Conservation (phyloP, 768 basidiomycete species). For the Tulasnella sp. region DNA sequence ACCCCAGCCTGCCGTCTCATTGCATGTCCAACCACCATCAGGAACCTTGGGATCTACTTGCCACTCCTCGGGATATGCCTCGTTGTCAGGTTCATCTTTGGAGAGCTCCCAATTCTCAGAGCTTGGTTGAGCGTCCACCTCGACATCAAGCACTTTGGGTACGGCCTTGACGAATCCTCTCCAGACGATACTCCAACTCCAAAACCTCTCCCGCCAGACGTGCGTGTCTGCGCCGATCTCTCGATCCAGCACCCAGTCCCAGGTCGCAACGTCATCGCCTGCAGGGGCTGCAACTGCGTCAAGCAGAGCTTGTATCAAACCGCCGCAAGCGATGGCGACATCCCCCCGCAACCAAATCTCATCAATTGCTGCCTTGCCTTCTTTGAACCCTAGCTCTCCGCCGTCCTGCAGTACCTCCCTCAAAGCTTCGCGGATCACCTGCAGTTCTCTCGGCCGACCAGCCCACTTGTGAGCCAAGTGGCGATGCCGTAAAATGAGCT, state of each 20-base stretch:
- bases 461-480: conserved; percentile 43
- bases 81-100: neutral
- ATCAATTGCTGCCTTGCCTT: conserved; percentile 29
- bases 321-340: conserved; percentile 28
- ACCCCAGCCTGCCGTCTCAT: neutral
- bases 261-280: neutral
- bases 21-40: neutral
- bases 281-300: conserved; percentile 33
- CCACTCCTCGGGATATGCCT: neutral
- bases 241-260: conserved; percentile 3
- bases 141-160: neutral
- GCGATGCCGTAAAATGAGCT: conserved; percentile 36
- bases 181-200: conserved; percentile 11
- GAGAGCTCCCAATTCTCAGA: neutral
- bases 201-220: conserved; percentile 22
- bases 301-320: conserved; percentile 30
- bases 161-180: conserved; percentile 9
- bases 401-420: conserved; percentile 45
- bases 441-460: conserved; percentile 31
- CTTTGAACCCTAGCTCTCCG: conserved; percentile 35
- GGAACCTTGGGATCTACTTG: neutral
- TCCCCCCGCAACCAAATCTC: conserved; percentile 29
- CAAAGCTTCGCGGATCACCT: conserved; percentile 40
- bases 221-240: conserved; percentile 37
- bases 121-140: neutral